These are phyloP conservation scores for Alnus glutinosa DNA, from an alignment of 306 rosid genomes.

Conservation along the genomic window DNA sequence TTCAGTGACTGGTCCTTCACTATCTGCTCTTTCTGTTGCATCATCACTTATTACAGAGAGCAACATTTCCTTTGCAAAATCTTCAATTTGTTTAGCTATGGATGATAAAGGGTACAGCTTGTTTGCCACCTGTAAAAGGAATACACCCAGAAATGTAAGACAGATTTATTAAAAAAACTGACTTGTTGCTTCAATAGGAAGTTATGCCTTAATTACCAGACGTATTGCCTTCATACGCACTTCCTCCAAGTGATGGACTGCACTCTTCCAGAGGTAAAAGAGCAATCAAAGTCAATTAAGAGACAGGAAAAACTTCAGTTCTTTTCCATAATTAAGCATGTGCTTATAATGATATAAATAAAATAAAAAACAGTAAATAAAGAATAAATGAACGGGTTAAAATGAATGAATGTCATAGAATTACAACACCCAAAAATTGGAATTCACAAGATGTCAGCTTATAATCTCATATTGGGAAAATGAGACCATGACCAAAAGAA, in stretches of 20 bases:
- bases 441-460: neutral
- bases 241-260: slow-evolving; percentile 85
- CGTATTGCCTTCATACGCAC: slow-evolving; percentile 97
- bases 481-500: neutral
- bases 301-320: slow-evolving; percentile 3
- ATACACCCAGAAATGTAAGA: slow-evolving; percentile 23
- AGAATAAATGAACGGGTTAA: neutral
- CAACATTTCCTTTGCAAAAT: slow-evolving; percentile 78
- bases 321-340: neutral
- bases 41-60: slow-evolving; percentile 52
- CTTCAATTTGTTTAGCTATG: slow-evolving; percentile 77
- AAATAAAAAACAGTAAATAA: neutral
- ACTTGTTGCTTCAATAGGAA: slow-evolving; percentile 24
- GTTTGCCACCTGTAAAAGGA: slow-evolving; percentile 78
- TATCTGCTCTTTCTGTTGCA: slow-evolving; percentile 51
- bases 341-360: neutral
- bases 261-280: slow-evolving; percentile 62
- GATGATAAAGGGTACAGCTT: slow-evolving; percentile 83
- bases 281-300: slow-evolving; percentile 32
- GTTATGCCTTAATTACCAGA: slow-evolving; percentile 58
- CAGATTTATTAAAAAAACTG: slow-evolving; percentile 16
- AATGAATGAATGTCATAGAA: neutral
- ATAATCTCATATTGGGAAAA: neutral
- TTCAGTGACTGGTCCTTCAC: slow-evolving; percentile 57
- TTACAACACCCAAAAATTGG: neutral